These are phyloP conservation scores for Xenosphaeropsis pyriputrescens DNA, from an alignment of 2,329 filamentous ascomycete genomes.

Conservation along the genomic window DNA sequence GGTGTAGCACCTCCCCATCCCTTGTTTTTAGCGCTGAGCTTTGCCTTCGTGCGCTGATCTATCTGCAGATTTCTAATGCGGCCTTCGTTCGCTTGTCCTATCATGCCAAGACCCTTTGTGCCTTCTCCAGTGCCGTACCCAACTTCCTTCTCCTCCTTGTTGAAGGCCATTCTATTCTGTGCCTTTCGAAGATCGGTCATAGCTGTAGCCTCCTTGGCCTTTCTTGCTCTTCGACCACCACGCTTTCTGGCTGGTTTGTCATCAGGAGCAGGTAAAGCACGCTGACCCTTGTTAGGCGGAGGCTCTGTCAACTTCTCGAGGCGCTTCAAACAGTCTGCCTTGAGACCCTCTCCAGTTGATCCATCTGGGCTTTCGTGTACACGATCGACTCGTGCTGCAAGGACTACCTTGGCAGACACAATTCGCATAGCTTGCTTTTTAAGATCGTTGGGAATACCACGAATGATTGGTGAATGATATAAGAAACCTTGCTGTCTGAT, in stretches of 20 bases:
- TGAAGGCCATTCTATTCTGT: constrained; percentile 91
- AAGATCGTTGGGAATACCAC: constrained; percentile 68
- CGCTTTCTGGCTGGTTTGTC: constrained; percentile 91
- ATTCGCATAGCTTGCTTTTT: constrained; percentile 93
- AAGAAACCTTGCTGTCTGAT: constrained; percentile 86
- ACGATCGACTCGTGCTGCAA: constrained; percentile 84
- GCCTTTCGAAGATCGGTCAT: constrained; percentile 96
- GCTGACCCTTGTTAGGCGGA: constrained; percentile 73
- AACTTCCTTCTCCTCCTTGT: constrained; percentile 86
- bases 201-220: constrained; percentile 90
- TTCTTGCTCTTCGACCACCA: constrained; percentile 75
- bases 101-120: constrained; percentile 87
- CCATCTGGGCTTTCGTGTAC: constrained; percentile 73
- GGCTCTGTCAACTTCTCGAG: constrained; percentile 89
- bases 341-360: constrained; percentile 67
- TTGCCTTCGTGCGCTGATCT: constrained; percentile 84
- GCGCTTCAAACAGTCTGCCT: constrained; percentile 68
- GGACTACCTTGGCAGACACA: constrained; percentile 79
- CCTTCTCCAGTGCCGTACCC: constrained; percentile 79
- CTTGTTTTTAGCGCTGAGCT: constrained; percentile 87
- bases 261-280: constrained; percentile 81
- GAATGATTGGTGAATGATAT: constrained; percentile 82
- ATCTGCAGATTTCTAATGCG: constrained; percentile 78
- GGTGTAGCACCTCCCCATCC: constrained; percentile 72
- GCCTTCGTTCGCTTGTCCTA: constrained; percentile 79